Percentiles rank a stretch among this genome's conserved stretches.
Evolutionary conservation across 2,329 filamentous ascomycete species (phyloP).

Genomic region (Scorias spongiosa): DNA sequence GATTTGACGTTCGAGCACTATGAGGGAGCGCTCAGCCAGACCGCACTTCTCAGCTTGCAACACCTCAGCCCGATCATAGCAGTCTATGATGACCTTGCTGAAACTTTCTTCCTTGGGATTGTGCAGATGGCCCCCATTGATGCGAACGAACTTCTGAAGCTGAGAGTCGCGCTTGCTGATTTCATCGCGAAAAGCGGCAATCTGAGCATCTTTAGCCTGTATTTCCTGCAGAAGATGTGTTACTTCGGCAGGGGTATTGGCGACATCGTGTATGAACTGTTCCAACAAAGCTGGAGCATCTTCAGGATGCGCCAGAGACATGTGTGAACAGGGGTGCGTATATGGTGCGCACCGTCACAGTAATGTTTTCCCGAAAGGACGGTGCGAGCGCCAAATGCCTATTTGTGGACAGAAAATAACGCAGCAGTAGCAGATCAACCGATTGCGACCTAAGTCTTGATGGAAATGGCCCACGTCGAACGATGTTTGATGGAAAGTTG

Average conservation of each 20-base stretch:
- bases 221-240: slow-evolving; percentile 75
- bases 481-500: too few species aligned
- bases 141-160: slow-evolving; percentile 69
- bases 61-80: slow-evolving; percentile 52
- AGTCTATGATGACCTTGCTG: slow-evolving; percentile 49
- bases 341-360: too few species aligned
- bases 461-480: too few species aligned
- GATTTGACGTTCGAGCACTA: slow-evolving; percentile 49
- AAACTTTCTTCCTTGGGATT: slow-evolving; percentile 64
- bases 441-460: too few species aligned
- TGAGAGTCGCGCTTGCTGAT: slow-evolving; percentile 59
- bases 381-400: too few species aligned
- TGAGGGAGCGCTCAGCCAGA: slow-evolving; percentile 48
- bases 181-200: slow-evolving; percentile 50
- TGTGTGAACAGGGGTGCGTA: neutral
- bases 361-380: too few species aligned
- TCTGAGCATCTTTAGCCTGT: slow-evolving; percentile 59
- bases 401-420: too few species aligned
- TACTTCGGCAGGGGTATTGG: slow-evolving; percentile 70
- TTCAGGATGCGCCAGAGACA: slow-evolving; percentile 33
- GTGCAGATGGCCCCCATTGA: slow-evolving; percentile 55
- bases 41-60: slow-evolving; percentile 62
- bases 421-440: too few species aligned
- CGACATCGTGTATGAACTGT: slow-evolving; percentile 60
- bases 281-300: slow-evolving; percentile 59